Base-by-base conservation (phyloP, 23 red algal species). In the Porphyridium purpureum region DNA sequence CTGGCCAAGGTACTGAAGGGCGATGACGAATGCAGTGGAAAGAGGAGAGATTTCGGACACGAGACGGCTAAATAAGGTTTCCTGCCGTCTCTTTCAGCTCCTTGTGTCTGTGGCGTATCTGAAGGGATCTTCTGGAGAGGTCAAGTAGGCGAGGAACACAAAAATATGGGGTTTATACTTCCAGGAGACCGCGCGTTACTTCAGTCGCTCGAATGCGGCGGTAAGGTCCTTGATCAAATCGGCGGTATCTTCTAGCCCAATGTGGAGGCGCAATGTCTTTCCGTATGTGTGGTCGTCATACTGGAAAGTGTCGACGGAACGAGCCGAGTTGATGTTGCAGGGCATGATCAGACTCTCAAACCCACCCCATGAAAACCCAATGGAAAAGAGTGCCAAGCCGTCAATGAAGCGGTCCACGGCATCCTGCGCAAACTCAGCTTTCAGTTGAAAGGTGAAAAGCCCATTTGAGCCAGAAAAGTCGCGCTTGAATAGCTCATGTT, bases 351-450 rank as follows among this genome's bases (percentile, higher is more conserved):
- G 46, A 34, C 67, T 76, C 75, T 94, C 88, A 35, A 66, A 94
- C 5, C 88, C 88, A 31, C 88, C 88, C 88, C 88, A 94, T 30
- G 72, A 79, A 40, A 79, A 84, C 0, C 88, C 88, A 50, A 94
- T 71, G 2, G 52, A 30, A 74, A 80, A 77, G 27, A 94, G 51
- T 48, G 64, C 29, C 57, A 94, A 62, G 23, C 64, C 62, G 64
- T 94, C 80, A 5, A 94, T 29, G 69, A 94, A 76, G 30, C 44
- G 54, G 47, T 94, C 78, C 17, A 94, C 27, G 20, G 88, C 77
- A 4, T 51, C 44, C 49, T 78, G 71, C 21, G 88, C 55, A 58
- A 71, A 84, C 0, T 60, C 62, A 25, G 52, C 76, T 8, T 34
- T 70, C 40, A 94, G 62, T 52, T 94, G 76, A 31, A 94, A 62